Evolutionary conservation across 2,329 filamentous ascomycete species (phyloP).

Genomic region (Mariannaea elegans): DNA sequence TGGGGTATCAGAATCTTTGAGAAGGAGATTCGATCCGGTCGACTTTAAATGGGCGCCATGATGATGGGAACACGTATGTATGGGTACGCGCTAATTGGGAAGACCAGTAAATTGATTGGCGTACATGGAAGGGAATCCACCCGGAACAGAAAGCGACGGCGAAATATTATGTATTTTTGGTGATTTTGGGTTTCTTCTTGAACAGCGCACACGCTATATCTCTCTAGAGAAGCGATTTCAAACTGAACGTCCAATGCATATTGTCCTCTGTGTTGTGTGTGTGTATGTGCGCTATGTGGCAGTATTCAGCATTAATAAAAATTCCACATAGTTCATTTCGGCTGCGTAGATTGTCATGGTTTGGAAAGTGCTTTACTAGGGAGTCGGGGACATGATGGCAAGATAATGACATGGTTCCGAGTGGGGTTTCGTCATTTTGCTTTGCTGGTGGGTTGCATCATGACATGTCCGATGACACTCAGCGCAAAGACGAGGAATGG

Average conservation of each 20-base stretch:
- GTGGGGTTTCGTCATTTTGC: constrained; percentile 1
- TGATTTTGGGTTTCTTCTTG: no score
- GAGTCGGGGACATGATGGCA: background rate
- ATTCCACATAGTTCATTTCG: no score
- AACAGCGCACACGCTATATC: background rate
- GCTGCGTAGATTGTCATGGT: no score
- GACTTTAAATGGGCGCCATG: constrained; percentile 33
- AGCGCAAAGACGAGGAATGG: no score
- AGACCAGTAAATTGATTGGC: background rate
- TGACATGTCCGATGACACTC: background rate
- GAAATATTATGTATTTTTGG: no score
- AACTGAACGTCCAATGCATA: no score
- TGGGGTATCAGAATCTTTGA: constrained; percentile 65
- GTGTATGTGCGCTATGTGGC: no score
- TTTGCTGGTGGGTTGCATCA: constrained; percentile 5
- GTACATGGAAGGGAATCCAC: no score
- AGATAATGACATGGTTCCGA: background rate
- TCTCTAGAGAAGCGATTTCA: background rate
- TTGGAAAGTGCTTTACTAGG: no score
- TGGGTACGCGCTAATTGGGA: constrained; percentile 9
- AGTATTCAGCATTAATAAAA: no score
- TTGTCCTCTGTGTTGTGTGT: no score
- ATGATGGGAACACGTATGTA: background rate
- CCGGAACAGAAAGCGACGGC: no score
- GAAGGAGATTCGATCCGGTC: constrained; percentile 59